Percentiles rank a stretch among this genome's conserved stretches.
These are phyloP conservation scores for Hydrangea macrophylla DNA, from an alignment of 148 eudicot genomes.

Conservation along the genomic window DNA sequence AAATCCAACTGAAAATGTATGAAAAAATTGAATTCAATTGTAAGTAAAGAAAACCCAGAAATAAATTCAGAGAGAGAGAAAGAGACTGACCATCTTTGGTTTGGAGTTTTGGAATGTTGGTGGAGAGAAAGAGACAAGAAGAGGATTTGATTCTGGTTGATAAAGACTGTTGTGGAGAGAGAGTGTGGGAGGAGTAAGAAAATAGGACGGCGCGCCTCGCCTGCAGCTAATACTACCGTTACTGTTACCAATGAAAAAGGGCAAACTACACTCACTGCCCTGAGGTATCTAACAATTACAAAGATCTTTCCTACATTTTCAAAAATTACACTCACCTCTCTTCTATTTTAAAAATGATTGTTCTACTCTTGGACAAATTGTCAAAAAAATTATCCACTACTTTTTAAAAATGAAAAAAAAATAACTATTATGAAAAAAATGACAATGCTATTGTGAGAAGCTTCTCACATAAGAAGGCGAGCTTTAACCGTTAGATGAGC, in stretches of 20 bases:
- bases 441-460: too few relatives aligned
- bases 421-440: too few relatives aligned
- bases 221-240: constrained; percentile 17
- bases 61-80: not conserved
- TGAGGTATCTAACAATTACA: too few relatives aligned
- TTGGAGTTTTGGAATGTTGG: not conserved
- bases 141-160: not conserved
- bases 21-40: not conserved
- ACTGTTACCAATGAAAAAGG: constrained; percentile 38
- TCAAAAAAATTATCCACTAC: too few relatives aligned
- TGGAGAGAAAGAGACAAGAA: not conserved
- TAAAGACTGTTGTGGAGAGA: not conserved
- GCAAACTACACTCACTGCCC: too few relatives aligned
- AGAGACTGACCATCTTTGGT: not conserved
- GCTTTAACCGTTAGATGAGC: too few relatives aligned
- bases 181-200: constrained; percentile 14
- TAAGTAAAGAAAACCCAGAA: not conserved
- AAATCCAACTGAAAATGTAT: constrained; percentile 20
- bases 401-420: too few relatives aligned
- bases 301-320: too few relatives aligned
- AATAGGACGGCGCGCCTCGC: constrained; percentile 34
- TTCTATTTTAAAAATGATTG: too few relatives aligned
- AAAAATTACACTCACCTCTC: too few relatives aligned
- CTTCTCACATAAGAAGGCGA: too few relatives aligned
- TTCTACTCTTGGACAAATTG: too few relatives aligned